Percentiles rank a stretch among this genome's conserved stretches.
Evolutionary conservation across 805 yeast genomes (phyloP).

Genomic region (Pichia sporocuriosa): DNA sequence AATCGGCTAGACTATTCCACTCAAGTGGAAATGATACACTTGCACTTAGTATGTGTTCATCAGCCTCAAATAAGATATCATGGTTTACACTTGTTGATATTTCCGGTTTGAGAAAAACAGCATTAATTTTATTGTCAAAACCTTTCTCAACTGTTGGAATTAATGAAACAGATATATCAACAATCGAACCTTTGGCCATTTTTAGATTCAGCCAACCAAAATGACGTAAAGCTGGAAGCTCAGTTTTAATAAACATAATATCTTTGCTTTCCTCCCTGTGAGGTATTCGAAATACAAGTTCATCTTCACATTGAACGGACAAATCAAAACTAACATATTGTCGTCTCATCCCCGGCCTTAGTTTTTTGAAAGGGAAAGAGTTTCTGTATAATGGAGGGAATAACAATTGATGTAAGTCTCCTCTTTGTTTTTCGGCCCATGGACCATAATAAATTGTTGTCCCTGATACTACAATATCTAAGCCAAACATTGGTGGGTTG

Average conservation of each 20-base stretch:
- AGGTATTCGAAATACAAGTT: slow-evolving; percentile 67
- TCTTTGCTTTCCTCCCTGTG: slow-evolving; percentile 82
- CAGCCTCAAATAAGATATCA: slow-evolving; percentile 63
- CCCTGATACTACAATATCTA: slow-evolving; percentile 50
- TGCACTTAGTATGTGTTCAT: slow-evolving; percentile 46
- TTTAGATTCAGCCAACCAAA: slow-evolving; percentile 91
- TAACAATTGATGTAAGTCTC: slow-evolving; percentile 53
- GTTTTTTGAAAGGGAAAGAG: slow-evolving; percentile 31
- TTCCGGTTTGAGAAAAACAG: slow-evolving; percentile 50
- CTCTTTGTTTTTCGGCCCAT: slow-evolving; percentile 87
- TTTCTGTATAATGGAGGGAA: slow-evolving; percentile 65
- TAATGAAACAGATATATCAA: slow-evolving; percentile 42
- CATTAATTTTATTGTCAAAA: slow-evolving; percentile 42
- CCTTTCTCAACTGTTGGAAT: slow-evolving; percentile 47
- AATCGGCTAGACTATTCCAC: slow-evolving; percentile 75
- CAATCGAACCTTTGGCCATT: slow-evolving; percentile 44
- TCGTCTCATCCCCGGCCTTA: slow-evolving; percentile 47
- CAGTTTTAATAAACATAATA: slow-evolving; percentile 16
- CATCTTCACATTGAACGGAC: slow-evolving; percentile 54
- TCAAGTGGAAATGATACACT: slow-evolving; percentile 63
- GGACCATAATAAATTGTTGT: slow-evolving; percentile 84
- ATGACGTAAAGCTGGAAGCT: slow-evolving; percentile 40
- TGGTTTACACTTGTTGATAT: slow-evolving; percentile 83
- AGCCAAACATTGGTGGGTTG: slow-evolving; percentile 51
- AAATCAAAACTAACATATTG: slow-evolving; percentile 50